These are phyloP conservation scores for Canavalia ensiformis DNA, from an alignment of 306 rosid species.

Conservation along the genomic window DNA sequence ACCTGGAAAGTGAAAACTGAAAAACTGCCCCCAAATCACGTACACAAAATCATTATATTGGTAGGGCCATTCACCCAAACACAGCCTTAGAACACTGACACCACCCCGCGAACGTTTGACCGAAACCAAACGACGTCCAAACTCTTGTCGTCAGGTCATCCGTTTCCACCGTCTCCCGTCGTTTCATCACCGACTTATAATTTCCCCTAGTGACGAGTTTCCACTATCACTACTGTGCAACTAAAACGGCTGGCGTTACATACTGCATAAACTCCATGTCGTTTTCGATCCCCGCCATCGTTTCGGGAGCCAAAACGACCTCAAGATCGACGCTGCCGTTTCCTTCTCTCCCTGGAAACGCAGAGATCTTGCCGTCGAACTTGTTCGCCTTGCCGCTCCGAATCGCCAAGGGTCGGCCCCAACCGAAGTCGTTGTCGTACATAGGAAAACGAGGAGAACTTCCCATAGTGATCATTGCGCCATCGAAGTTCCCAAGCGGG, in stretches of 20 bases:
- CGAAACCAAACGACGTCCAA: slow-evolving; percentile 44
- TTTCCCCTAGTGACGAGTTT: slow-evolving; percentile 17
- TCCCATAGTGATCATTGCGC: slow-evolving; percentile 89
- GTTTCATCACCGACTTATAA: slow-evolving; percentile 42
- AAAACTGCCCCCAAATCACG: slow-evolving; percentile 40
- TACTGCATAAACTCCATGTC: slow-evolving; percentile 87
- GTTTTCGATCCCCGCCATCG: slow-evolving; percentile 72
- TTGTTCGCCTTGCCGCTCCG: slow-evolving; percentile 84
- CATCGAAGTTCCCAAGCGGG: slow-evolving; percentile 88
- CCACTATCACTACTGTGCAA: slow-evolving; percentile 5
- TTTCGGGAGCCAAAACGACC: slow-evolving; percentile 80
- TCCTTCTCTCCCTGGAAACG: slow-evolving; percentile 76
- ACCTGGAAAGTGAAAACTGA: slow-evolving; percentile 49
- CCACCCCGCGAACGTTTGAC: slow-evolving; percentile 46
- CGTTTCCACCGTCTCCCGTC: slow-evolving; percentile 7
- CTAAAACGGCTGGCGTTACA: slow-evolving; percentile 50
- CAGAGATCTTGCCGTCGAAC: slow-evolving; percentile 91
- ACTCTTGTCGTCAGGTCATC: not conserved
- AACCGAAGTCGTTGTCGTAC: slow-evolving; percentile 92
- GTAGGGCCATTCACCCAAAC: slow-evolving; percentile 50
- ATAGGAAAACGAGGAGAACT: slow-evolving; percentile 94
- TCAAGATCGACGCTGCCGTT: slow-evolving; percentile 89
- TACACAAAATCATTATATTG: slow-evolving; percentile 43
- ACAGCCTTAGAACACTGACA: slow-evolving; percentile 42
- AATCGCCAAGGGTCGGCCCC: slow-evolving; percentile 81